Base-by-base conservation (phyloP, 495 filamentous ascomycete species). In the Talaromyces thailandensis region DNA sequence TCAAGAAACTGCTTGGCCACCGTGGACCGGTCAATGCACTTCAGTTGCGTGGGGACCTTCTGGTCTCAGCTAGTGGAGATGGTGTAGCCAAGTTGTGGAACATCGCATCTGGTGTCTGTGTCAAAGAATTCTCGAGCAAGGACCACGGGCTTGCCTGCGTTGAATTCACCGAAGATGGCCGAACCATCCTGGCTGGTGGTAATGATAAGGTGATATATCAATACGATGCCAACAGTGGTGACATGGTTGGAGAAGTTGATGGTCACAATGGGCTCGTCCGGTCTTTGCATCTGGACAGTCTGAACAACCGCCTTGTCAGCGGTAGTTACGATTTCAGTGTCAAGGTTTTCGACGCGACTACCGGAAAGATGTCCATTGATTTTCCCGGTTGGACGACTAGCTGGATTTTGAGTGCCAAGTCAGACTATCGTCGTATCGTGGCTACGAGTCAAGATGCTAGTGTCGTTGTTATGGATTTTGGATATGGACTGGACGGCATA, bases 401-500 rank as follows among this genome's bases (percentile, higher is more conserved):
- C 68, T 98, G 95, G 95, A 95, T 97, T 67, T 74, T 98, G 48
- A 91, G 89, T 63, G 94, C 95, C 26, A 96, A 98, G 76, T 89
- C 88, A 32, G 94, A 98, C 71, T 97, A 97, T 71, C 80, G 93
- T 55, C 83, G 94, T 37, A 92, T 98, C 62, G 87, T 98, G 51
- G 91, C 89, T 61, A 96, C 95, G 0, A 93, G 91, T 48, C 94
- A 98, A 74, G 93, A 98, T 67, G 88, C 91, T 9, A 86, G 93
- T 65, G 88, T 90, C 31, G 77, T 97, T 24, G 86, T 98, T n/a
- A 84, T 98, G 79, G 94, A 98, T 76, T 81, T 81, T 71, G 82
- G 75, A 57, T 80, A 78, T 66, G 76, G 75, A 32, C 64, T 82
- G 63, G 79, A 76, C 63, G 77, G 76, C 26, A 77, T 80, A 66